Evolutionary conservation across 1,284 basidiomycete genomes (phyloP), one percentile per base, ranked within the genome.

Genomic region (Irpex sp.): DNA sequence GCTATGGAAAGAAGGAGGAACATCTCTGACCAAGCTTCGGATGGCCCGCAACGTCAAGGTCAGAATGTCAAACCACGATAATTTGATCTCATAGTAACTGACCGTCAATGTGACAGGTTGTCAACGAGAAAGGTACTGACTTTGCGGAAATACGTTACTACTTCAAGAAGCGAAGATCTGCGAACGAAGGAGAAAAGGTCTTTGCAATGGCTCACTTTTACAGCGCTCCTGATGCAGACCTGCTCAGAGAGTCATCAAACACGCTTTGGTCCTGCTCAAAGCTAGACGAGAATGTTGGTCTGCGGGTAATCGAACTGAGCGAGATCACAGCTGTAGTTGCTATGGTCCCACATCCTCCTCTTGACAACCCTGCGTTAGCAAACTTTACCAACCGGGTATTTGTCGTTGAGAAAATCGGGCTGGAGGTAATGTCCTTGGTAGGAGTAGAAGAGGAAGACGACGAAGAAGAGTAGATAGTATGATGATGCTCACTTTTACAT

Each of bases 21-120:
- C 66, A 51, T 3, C 57, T 1, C 36, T 61, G 9, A 13, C 36
- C 1, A 19, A 59, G 13, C n/a, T 69, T 6, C 58, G 71, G 8
- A 67, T 62, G 19, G 59, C 72, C 5, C 60, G 70, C 2, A 72
- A 67, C 51, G 69, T 74, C 1, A 73, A 76, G 64, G 73, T 74
- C 61, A 5, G 65, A 15, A 7, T 51, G n/a, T 40, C 38, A 9
- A 51, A 51, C 6, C 48, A 51, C 17, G 48, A 7, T 17, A 7
- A 7, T 17, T 17, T 51, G 19, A 11, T 51, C 48, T 51, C 15
- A 51, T n/a, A n/a, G 11, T n/a, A 51, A 7, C 48, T 51, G 40
- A 44, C 7, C n/a, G 19, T 19, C 13, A n/a, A 51, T 11, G 6
- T 19, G 6, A 7, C 13, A 51, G 19, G 13, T 21, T 51, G 17